Percentiles rank a stretch among this genome's conserved stretches.
phyloP scores from a whole-genome alignment of 768 basidiomycete genomes.

The Lactifluus pinguis region DNA sequence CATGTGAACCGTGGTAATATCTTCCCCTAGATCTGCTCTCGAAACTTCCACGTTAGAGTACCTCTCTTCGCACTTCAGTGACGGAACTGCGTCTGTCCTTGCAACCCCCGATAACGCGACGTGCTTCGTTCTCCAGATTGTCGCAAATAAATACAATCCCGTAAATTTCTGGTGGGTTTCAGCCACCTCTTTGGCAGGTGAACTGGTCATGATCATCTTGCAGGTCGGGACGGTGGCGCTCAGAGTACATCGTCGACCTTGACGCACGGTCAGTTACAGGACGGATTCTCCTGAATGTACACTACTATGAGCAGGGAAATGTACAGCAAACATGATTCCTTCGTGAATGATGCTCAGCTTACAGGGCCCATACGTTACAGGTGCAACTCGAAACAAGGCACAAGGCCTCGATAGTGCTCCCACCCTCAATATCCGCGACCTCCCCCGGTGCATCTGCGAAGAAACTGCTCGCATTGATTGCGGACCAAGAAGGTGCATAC shows the following conservation, averaged over 20 bases:
- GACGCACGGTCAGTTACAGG: constrained; percentile 56
- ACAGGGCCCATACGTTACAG: constrained; percentile 30
- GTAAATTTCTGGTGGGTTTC: constrained; percentile 74
- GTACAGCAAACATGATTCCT: constrained; percentile 33
- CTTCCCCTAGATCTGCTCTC: constrained; percentile 48
- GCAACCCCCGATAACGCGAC: constrained; percentile 36
- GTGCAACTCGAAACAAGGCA: constrained; percentile 85
- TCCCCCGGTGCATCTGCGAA: constrained; percentile 45
- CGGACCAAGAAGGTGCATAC: constrained; percentile 70
- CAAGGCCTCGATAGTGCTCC: constrained; percentile 53
- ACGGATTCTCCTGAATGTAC: constrained; percentile 72
- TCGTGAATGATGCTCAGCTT: neutral
- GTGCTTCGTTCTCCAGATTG: constrained; percentile 66
- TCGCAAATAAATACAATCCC: constrained; percentile 95
- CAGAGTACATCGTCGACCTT: constrained; percentile 70
- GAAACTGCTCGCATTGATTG: constrained; percentile 74
- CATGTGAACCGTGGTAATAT: neutral
- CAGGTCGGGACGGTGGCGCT: constrained; percentile 95
- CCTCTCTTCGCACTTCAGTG: constrained; percentile 70
- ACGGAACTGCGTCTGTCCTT: constrained; percentile 71
- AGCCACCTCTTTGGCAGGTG: neutral
- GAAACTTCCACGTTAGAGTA: constrained; percentile 61
- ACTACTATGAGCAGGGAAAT: constrained; percentile 98
- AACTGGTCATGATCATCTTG: neutral
- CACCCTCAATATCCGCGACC: constrained; percentile 45